Conservation (phyloP, 2,329 filamentous ascomycete species). For the Alternaria sp. region DNA sequence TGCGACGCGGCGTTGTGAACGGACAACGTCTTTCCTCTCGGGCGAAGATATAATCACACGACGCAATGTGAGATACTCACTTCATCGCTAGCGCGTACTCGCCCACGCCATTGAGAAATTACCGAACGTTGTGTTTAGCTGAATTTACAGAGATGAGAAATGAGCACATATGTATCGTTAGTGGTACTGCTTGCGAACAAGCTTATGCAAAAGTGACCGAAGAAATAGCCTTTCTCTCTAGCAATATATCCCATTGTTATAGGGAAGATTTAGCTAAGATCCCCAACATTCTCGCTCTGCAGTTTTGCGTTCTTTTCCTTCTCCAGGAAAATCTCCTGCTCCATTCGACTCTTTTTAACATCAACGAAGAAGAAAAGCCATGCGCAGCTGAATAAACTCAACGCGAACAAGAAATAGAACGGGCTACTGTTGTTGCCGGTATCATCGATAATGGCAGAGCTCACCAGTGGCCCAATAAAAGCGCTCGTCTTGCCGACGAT, state of each 20-base stretch:
- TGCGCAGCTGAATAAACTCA: constrained; percentile 32
- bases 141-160: not conserved
- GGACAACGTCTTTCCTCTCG: not conserved
- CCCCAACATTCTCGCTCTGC: constrained; percentile 1
- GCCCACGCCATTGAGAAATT: not conserved
- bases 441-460: constrained; percentile 72
- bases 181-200: not conserved
- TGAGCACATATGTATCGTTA: not conserved
- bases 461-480: constrained; percentile 74
- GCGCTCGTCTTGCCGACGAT: constrained; percentile 74
- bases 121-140: not conserved
- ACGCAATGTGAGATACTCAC: not conserved
- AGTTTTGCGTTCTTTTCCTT: constrained; percentile 27
- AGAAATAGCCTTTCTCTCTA: not conserved
- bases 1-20: not conserved
- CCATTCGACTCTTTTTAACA: constrained; percentile 33
- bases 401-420: constrained; percentile 68
- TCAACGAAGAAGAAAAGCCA: constrained; percentile 37
- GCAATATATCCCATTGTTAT: not conserved
- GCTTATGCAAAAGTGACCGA: fast-evolving
- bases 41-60: not conserved
- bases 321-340: constrained; percentile 35
- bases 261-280: not conserved
- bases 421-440: constrained; percentile 66
- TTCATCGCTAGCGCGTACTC: no score